Conservation (phyloP, 805 yeast species). For the Cyberlindnera euphorbiiphila region DNA sequence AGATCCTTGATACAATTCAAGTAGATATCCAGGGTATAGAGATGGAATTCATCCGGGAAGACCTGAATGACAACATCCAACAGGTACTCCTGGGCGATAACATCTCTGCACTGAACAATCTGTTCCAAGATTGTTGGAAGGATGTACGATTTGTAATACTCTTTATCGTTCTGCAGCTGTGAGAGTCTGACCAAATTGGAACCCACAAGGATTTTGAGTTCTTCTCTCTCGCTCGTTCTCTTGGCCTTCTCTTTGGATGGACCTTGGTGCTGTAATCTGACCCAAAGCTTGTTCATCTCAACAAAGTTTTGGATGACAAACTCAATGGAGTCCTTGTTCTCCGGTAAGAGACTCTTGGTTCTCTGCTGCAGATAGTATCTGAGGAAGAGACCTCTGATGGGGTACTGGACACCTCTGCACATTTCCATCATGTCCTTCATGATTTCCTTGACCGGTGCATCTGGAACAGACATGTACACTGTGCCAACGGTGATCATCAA, state of each 20-base stretch:
- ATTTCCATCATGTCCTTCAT: conserved; percentile 96
- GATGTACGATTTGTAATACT: conserved; percentile 44
- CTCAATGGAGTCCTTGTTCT: conserved; percentile 61
- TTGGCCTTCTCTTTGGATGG: conserved; percentile 76
- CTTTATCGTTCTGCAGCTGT: conserved; percentile 70
- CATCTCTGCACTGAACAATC: conserved; percentile 87
- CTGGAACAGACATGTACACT: conserved; percentile 72
- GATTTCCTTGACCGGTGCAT: conserved; percentile 79
- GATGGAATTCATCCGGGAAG: conserved; percentile 89
- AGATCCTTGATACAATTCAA: conserved; percentile 63
- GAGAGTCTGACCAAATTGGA: conserved; percentile 86
- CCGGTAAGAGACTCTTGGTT: conserved; percentile 48
- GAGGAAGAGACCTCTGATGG: conserved; percentile 84
- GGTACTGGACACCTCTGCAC: conserved; percentile 96
- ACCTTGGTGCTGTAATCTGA: conserved; percentile 92
- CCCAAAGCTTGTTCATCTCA: conserved; percentile 99
- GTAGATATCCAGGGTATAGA: conserved; percentile 64
- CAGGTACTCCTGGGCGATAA: conserved; percentile 86
- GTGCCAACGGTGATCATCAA: conserved; percentile 95
- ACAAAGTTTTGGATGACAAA: conserved; percentile 84
- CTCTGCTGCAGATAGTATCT: conserved; percentile 86
- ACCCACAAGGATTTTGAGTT: conserved; percentile 87
- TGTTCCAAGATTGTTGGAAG: conserved; percentile 85
- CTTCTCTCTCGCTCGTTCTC: conserved; percentile 76
- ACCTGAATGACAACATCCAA: conserved; percentile 90